Conservation (phyloP, 164 flowering plant genomes). For the Magnolia changhungtana region DNA sequence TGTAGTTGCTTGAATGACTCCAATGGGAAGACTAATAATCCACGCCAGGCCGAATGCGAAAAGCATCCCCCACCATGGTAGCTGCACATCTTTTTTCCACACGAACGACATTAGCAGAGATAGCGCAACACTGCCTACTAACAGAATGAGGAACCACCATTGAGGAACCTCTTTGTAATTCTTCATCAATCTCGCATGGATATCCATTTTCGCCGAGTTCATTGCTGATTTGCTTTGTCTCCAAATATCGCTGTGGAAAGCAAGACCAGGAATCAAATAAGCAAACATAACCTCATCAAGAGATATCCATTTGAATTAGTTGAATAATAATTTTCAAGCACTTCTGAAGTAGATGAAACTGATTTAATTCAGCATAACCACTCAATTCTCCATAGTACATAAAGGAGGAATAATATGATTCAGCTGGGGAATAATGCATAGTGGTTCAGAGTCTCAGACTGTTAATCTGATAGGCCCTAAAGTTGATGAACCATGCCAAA, state of each 20-base stretch:
- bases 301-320: no score
- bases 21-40: conserved; percentile 84
- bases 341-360: no score
- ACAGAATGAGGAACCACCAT: conserved; percentile 69
- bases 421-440: no score
- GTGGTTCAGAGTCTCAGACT: no score
- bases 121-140: conserved; percentile 53
- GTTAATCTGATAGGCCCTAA: no score
- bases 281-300: not conserved
- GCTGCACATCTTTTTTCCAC: conserved; percentile 73
- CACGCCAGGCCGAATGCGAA: conserved; percentile 79
- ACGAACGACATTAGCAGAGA: conserved; percentile 66
- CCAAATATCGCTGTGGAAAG: conserved; percentile 56
- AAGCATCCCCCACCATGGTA: conserved; percentile 93
- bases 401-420: no score
- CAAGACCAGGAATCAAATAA: not conserved
- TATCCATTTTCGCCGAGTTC: conserved; percentile 55
- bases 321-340: no score
- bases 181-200: conserved; percentile 58
- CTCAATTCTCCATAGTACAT: no score
- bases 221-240: conserved; percentile 73
- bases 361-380: no score
- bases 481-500: no score
- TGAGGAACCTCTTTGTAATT: conserved; percentile 58
- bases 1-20: conserved; percentile 96